Conservation (phyloP, 1,139 yeast genomes). For the Pichia sp. region DNA sequence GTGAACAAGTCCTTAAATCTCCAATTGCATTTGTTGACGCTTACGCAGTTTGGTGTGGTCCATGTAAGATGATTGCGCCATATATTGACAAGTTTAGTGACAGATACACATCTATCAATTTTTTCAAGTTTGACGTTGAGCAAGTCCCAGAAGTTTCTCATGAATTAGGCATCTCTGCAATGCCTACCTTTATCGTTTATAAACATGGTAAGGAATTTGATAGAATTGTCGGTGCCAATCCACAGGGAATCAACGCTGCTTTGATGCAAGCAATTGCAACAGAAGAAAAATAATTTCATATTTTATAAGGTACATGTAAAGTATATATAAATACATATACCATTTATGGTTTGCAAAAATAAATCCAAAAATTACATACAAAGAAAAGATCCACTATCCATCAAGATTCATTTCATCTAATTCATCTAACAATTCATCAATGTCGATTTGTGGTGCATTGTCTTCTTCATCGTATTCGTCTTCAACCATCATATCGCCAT, state of each 20-base stretch:
- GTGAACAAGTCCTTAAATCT: constrained; percentile 36
- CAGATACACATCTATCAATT: constrained; percentile 41
- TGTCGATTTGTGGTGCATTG: constrained; percentile 67
- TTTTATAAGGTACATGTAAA: neutral
- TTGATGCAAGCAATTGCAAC: constrained; percentile 14
- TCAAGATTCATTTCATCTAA: constrained; percentile 87
- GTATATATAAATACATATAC: neutral
- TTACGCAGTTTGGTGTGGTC: constrained; percentile 91
- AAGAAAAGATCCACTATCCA: constrained; percentile 2
- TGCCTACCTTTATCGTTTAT: constrained; percentile 82
- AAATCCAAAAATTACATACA: constrained; percentile 1
- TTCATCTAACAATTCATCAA: constrained; percentile 84
- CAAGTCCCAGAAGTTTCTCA: constrained; percentile 50
- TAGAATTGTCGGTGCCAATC: constrained; percentile 75
- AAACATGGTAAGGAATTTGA: constrained; percentile 57
- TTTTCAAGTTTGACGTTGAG: constrained; percentile 79
- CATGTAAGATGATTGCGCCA: constrained; percentile 84
- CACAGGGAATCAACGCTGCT: constrained; percentile 34
- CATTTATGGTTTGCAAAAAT: too few species aligned
- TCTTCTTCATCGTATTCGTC: constrained; percentile 42
- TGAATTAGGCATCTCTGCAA: constrained; percentile 63
- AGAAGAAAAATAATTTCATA: neutral
- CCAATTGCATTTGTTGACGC: constrained; percentile 72
- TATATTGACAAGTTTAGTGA: constrained; percentile 54
- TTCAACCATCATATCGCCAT: constrained; percentile 29